Conservation (phyloP, 371 early-diverging fungal species). For the Rhizomucor pusillus region DNA sequence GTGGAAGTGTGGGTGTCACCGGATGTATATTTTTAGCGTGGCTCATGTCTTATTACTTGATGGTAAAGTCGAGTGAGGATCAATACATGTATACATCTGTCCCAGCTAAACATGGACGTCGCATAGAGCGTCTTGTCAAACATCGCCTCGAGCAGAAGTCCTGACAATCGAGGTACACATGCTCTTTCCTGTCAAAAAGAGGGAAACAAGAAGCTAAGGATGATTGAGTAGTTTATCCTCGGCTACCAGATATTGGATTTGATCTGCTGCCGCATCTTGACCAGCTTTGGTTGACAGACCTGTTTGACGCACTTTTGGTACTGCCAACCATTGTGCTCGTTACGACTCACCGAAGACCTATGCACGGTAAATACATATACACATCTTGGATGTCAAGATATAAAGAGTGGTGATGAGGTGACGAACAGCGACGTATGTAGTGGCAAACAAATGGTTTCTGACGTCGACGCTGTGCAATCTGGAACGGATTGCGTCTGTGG, state of each 20-base stretch:
- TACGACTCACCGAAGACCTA: neutral
- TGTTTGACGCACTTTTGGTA: conserved; percentile 4
- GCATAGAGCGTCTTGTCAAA: conserved; percentile 9
- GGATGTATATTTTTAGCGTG: neutral
- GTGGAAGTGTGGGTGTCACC: neutral
- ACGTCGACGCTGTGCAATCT: conserved; percentile 9
- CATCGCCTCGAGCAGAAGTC: conserved; percentile 5
- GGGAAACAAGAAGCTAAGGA: neutral
- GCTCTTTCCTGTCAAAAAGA: neutral
- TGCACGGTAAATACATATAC: conserved; percentile 3
- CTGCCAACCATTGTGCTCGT: neutral
- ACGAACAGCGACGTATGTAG: too few species aligned
- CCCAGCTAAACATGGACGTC: too few species aligned
- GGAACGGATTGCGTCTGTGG: conserved; percentile 4
- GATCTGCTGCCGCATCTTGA: neutral
- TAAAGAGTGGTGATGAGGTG: too few species aligned
- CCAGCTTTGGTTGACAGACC: conserved; percentile 2
- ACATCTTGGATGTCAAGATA: too few species aligned
- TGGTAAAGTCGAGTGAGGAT: neutral
- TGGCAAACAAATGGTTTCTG: conserved; percentile 2
- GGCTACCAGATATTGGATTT: conserved; percentile 2
- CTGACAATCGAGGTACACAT: conserved; percentile 3
- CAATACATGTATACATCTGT: too few species aligned
- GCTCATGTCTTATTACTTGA: conserved; percentile 5
- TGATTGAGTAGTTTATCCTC: neutral